These are phyloP conservation scores for Polyplosphaeria fusca DNA, from an alignment of 495 filamentous ascomycete species.

Conservation along the genomic window DNA sequence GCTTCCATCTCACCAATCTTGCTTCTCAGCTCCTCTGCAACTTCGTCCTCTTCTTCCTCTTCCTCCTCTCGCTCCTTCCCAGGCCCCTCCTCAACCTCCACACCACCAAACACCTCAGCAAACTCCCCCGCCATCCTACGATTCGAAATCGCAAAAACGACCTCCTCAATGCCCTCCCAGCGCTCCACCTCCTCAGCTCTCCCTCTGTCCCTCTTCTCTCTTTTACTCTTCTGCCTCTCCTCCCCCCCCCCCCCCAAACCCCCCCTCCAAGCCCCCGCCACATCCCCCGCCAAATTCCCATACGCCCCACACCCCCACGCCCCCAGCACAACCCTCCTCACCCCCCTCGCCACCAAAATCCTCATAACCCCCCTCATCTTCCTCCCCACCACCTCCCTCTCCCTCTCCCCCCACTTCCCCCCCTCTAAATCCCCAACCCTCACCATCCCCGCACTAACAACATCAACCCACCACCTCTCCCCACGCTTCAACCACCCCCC, in stretches of 20 bases:
- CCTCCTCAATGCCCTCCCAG: conserved; percentile 43
- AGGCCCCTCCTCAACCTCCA: conserved; percentile 20
- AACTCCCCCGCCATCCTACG: conserved; percentile 37
- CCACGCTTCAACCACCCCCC: conserved; percentile 31
- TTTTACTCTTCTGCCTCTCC: conserved; percentile 36
- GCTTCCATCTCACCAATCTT: conserved; percentile 33
- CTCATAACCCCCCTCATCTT: conserved; percentile 44
- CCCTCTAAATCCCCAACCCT: conserved; percentile 37
- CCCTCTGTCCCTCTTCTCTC: too few relatives aligned
- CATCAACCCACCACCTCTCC: conserved; percentile 41
- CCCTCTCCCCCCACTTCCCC: conserved; percentile 20
- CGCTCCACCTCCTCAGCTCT: conserved; percentile 40
- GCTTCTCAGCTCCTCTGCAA: conserved; percentile 20
- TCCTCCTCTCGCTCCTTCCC: conserved; percentile 2
- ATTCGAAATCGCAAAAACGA: conserved; percentile 51
- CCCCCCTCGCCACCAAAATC: conserved; percentile 31
- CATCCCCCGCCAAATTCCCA: conserved; percentile 41
- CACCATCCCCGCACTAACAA: conserved; percentile 38
- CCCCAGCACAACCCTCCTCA: conserved; percentile 39
- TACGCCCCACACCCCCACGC: conserved; percentile 44
- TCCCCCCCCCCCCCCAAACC: conserved; percentile 27
- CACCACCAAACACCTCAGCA: conserved; percentile 30
- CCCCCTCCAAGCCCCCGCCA: conserved; percentile 39
- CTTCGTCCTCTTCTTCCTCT: conserved; percentile 16
- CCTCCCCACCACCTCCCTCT: conserved; percentile 28